Percentiles rank a stretch among this genome's conserved stretches.
These are phyloP conservation scores for Beta corolliflora DNA, from an alignment of 179 eudicot genomes.

Conservation along the genomic window DNA sequence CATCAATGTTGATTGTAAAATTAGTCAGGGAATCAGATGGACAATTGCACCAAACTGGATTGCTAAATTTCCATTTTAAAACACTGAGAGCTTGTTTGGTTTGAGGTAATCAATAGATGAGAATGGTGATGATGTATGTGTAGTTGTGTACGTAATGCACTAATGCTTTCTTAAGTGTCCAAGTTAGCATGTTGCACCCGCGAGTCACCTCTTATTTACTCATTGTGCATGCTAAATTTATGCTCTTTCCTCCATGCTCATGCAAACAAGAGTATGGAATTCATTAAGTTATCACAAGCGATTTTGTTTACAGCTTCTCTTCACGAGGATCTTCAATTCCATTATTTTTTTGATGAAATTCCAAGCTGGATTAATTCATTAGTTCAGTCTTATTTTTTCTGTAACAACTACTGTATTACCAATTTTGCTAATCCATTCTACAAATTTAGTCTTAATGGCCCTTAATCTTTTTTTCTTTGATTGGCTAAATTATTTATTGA, in stretches of 20 bases:
- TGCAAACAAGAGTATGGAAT: not conserved
- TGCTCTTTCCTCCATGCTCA: not conserved
- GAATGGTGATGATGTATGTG: not conserved
- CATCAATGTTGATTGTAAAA: not conserved
- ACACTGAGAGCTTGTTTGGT: not conserved
- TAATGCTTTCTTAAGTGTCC: conserved; percentile 2
- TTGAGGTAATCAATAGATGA: not conserved
- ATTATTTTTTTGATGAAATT: not conserved
- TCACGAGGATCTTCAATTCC: not conserved
- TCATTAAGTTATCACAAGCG: not conserved
- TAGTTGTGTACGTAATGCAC: too few species aligned
- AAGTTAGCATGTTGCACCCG: not conserved
- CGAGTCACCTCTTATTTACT: not conserved
- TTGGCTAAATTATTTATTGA: not conserved
- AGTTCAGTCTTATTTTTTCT: too few species aligned
- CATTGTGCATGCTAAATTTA: not conserved
- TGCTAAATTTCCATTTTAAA: not conserved
- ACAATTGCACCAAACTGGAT: not conserved
- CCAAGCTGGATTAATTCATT: too few species aligned
- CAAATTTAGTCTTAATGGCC: not conserved
- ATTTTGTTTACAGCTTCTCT: not conserved
- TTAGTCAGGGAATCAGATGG: not conserved
- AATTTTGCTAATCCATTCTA: not conserved
- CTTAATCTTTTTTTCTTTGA: not conserved
- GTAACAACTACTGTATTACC: not conserved